Conservation (phyloP, 331 rosid genomes). For the Rhamnella rubrinervis region DNA sequence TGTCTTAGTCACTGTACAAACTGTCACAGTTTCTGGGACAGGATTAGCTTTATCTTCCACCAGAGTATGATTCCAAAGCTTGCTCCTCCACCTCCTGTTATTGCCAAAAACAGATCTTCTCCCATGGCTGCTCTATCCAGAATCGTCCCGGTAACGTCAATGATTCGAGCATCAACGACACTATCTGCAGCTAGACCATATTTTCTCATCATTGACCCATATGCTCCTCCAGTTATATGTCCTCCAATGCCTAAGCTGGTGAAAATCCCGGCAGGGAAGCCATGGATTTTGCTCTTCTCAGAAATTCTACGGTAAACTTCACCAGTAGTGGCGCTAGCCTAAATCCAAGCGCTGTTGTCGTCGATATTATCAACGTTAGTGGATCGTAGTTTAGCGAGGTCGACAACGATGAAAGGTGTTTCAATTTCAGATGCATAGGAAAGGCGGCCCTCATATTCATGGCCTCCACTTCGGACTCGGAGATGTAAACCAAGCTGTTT, state of each 20-base stretch:
- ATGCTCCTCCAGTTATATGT: slow-evolving; percentile 74
- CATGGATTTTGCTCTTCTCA: slow-evolving; percentile 49
- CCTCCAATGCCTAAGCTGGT: slow-evolving; percentile 74
- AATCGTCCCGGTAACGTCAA: slow-evolving; percentile 52
- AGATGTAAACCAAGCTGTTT: slow-evolving; percentile 21
- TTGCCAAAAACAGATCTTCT: slow-evolving; percentile 86
- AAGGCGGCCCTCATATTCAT: slow-evolving; percentile 28
- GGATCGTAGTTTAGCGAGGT: slow-evolving; percentile 25
- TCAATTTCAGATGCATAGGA: slow-evolving; percentile 17
- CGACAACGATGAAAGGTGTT: slow-evolving; percentile 16
- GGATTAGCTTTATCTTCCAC: slow-evolving; percentile 66
- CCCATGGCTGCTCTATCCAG: slow-evolving; percentile 70
- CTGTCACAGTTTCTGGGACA: slow-evolving; percentile 66
- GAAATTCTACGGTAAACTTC: slow-evolving; percentile 60
- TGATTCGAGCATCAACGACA: slow-evolving; percentile 52
- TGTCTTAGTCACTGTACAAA: slow-evolving; percentile 53
- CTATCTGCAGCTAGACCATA: slow-evolving; percentile 70
- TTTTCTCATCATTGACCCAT: slow-evolving; percentile 70
- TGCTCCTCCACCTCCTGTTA: slow-evolving; percentile 84
- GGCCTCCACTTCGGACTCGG: slow-evolving; percentile 32
- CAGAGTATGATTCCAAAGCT: slow-evolving; percentile 70
- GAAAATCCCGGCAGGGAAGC: slow-evolving; percentile 68
- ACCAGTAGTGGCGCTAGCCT: slow-evolving; percentile 62
- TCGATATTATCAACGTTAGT: slow-evolving; percentile 30
- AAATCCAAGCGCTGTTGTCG: slow-evolving; percentile 52